These are phyloP conservation scores for Psilocybe sp. DNA, from an alignment of 768 basidiomycete species.

Conservation along the genomic window DNA sequence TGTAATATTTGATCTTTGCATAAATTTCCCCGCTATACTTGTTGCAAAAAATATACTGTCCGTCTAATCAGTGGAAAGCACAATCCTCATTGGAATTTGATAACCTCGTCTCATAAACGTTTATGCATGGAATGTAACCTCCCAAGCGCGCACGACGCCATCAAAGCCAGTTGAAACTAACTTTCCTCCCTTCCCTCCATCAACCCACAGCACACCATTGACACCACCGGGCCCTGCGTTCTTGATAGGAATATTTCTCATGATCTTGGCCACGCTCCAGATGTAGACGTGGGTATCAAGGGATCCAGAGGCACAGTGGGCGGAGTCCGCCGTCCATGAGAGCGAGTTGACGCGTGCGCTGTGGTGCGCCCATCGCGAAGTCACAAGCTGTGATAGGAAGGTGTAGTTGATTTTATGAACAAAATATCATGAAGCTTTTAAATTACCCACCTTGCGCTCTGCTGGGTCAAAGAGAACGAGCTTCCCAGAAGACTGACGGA, in stretches of 20 bases:
- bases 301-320: conserved; percentile 82
- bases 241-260: conserved; percentile 77
- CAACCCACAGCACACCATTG: conserved; percentile 76
- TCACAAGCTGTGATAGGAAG: conserved; percentile 45
- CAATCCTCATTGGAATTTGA: no score
- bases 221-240: conserved; percentile 88
- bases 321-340: conserved; percentile 69
- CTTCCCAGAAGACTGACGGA: conserved; percentile 69
- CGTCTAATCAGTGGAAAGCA: no score
- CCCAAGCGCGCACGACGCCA: conserved; percentile 74
- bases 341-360: conserved; percentile 78
- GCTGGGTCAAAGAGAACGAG: conserved; percentile 74
- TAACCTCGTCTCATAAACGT: neutral
- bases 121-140: conserved; percentile 46
- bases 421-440: neutral
- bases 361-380: conserved; percentile 85
- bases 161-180: conserved; percentile 80
- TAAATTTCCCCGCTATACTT: no score
- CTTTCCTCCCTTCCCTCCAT: conserved; percentile 43
- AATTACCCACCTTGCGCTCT: conserved; percentile 51
- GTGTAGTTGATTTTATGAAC: neutral
- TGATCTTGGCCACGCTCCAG: conserved; percentile 71
- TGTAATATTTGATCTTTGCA: no score
- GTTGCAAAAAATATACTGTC: no score
- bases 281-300: conserved; percentile 93